Evolutionary conservation across 164 flowering plant species (phyloP).

Genomic region (Warburgia ugandensis): DNA sequence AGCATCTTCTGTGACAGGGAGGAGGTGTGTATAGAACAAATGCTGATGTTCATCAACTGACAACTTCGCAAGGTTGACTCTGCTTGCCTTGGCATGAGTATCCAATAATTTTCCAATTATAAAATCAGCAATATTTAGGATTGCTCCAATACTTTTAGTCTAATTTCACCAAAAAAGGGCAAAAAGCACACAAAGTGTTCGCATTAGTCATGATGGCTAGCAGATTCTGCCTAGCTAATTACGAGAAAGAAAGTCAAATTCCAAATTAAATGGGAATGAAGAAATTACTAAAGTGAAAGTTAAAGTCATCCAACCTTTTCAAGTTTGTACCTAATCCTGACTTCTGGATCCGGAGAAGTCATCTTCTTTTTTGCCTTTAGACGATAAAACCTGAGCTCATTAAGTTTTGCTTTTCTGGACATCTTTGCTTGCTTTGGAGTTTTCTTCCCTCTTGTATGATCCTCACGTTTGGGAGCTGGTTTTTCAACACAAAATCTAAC

Average conservation of each 20-base stretch:
- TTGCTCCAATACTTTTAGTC: too few species aligned
- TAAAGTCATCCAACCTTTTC: slow-evolving; percentile 50
- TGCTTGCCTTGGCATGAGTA: too few species aligned
- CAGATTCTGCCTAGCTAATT: too few species aligned
- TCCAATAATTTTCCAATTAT: too few species aligned
- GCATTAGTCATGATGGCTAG: too few species aligned
- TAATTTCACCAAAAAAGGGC: not conserved
- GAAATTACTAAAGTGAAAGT: not conserved
- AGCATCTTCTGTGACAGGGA: too few species aligned
- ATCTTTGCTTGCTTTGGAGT: slow-evolving; percentile 26
- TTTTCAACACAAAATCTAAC: slow-evolving; percentile 58
- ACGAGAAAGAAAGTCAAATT: not conserved
- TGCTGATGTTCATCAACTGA: too few species aligned
- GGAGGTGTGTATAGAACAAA: too few species aligned
- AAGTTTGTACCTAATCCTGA: slow-evolving; percentile 79
- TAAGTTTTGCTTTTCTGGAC: slow-evolving; percentile 64
- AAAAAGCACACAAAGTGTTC: not conserved
- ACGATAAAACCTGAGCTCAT: slow-evolving; percentile 73
- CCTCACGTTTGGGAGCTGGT: slow-evolving; percentile 12
- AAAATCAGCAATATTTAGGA: too few species aligned
- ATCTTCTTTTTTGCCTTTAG: slow-evolving; percentile 84
- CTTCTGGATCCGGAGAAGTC: slow-evolving; percentile 89
- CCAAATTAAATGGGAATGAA: not conserved
- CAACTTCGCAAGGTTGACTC: too few species aligned
- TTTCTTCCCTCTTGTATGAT: slow-evolving; percentile 23